These are phyloP conservation scores for Dacryopinax primogenitus DNA, from an alignment of 768 basidiomycete species.

Conservation along the genomic window DNA sequence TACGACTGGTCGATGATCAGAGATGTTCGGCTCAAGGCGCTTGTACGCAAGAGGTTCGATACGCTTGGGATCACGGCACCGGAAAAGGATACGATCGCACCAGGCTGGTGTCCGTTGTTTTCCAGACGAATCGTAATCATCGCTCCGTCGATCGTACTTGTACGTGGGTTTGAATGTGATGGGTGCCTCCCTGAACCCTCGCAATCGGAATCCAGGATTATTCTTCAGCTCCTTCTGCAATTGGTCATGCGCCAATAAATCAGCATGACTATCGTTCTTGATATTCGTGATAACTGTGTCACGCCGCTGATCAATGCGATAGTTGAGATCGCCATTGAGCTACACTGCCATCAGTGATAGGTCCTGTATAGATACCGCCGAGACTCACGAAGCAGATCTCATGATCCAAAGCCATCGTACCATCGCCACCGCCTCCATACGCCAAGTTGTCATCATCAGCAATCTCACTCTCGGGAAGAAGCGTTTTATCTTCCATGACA, in stretches of 20 bases:
- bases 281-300: constrained; percentile 66
- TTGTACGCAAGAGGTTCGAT: constrained; percentile 58
- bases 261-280: constrained; percentile 48
- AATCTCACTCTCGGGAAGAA: constrained; percentile 41
- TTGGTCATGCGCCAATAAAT: constrained; percentile 69
- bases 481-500: constrained; percentile 67
- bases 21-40: constrained; percentile 76
- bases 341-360: constrained; percentile 21
- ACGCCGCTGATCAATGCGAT: constrained; percentile 86
- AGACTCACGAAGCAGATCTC: constrained; percentile 75
- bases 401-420: constrained; percentile 85
- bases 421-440: constrained; percentile 84
- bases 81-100: constrained; percentile 91
- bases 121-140: constrained; percentile 76
- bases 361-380: neutral
- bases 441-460: constrained; percentile 42
- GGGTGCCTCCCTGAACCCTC: constrained; percentile 64
- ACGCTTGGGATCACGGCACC: constrained; percentile 36
- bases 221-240: constrained; percentile 75
- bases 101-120: constrained; percentile 85
- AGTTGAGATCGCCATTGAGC: constrained; percentile 93
- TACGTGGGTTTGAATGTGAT: constrained; percentile 83
- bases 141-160: constrained; percentile 75
- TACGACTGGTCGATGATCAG: constrained; percentile 83
- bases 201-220: constrained; percentile 79